Evolutionary conservation across 352 stramenopile species (phyloP).

Genomic region (Aphanomyces astaci): DNA sequence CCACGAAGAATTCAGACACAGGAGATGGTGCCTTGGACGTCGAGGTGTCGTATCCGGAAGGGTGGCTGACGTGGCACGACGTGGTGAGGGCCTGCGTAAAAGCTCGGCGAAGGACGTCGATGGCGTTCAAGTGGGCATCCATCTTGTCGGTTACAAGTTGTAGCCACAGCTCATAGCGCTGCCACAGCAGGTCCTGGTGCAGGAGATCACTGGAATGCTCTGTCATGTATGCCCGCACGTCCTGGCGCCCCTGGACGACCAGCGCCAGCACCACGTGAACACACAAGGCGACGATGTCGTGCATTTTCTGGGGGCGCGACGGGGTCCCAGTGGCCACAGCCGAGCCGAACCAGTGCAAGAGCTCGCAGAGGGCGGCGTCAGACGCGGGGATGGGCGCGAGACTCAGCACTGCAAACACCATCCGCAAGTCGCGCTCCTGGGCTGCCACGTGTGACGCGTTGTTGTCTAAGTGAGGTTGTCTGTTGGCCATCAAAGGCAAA

Average conservation of each 20-base stretch:
- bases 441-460: background rate
- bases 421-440: background rate
- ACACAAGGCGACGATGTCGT: background rate
- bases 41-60: background rate
- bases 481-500: background rate
- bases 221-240: background rate
- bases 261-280: background rate
- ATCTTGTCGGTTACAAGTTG: background rate
- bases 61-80: background rate
- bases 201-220: background rate
- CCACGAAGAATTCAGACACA: slow-evolving; percentile 5
- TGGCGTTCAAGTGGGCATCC: too few relatives aligned
- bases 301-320: too few relatives aligned
- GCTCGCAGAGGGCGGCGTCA: too few relatives aligned
- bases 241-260: background rate
- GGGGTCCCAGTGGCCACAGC: too few relatives aligned
- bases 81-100: background rate
- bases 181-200: background rate
- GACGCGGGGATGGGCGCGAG: too few relatives aligned
- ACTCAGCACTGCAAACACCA: background rate
- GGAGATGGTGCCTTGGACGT: too few relatives aligned
- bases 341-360: too few relatives aligned
- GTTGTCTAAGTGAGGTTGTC: background rate
- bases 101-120: background rate
- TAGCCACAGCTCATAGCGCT: background rate